These are phyloP conservation scores for Tolypocladium paradoxum DNA, from an alignment of 2,329 filamentous ascomycete species.

Conservation along the genomic window DNA sequence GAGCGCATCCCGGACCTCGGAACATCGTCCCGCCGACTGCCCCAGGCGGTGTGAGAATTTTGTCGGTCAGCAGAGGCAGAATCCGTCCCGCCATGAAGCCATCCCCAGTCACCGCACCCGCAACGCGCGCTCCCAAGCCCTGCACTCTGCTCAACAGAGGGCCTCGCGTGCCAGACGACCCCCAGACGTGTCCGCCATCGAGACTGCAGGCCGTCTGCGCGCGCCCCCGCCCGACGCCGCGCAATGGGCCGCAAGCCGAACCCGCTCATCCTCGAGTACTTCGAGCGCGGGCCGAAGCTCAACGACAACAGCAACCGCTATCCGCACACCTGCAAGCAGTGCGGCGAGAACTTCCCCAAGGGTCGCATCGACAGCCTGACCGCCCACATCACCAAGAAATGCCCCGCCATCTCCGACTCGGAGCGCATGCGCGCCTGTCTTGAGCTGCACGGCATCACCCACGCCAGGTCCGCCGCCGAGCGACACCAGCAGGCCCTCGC, in stretches of 20 bases:
- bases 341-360: slow-evolving; percentile 82
- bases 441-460: slow-evolving; percentile 59
- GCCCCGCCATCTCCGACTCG: slow-evolving; percentile 62
- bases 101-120: slow-evolving; percentile 5
- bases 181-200: neutral
- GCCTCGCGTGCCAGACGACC: neutral
- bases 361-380: slow-evolving; percentile 76
- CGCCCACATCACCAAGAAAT: slow-evolving; percentile 76
- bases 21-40: neutral
- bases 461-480: slow-evolving; percentile 26
- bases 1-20: neutral
- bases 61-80: slow-evolving; percentile 24
- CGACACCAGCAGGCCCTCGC: slow-evolving; percentile 14
- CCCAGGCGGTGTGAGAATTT: slow-evolving; percentile 23
- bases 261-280: slow-evolving; percentile 77
- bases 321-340: slow-evolving; percentile 79
- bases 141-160: neutral
- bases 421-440: slow-evolving; percentile 68
- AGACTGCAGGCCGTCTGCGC: neutral
- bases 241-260: slow-evolving; percentile 77
- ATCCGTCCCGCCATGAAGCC: slow-evolving; percentile 12
- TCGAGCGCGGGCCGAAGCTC: slow-evolving; percentile 76
- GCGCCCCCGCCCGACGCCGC: neutral
- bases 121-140: neutral
- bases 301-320: slow-evolving; percentile 87